Conservation (phyloP, 768 basidiomycete species). For the Cystobasidium onofrii region DNA sequence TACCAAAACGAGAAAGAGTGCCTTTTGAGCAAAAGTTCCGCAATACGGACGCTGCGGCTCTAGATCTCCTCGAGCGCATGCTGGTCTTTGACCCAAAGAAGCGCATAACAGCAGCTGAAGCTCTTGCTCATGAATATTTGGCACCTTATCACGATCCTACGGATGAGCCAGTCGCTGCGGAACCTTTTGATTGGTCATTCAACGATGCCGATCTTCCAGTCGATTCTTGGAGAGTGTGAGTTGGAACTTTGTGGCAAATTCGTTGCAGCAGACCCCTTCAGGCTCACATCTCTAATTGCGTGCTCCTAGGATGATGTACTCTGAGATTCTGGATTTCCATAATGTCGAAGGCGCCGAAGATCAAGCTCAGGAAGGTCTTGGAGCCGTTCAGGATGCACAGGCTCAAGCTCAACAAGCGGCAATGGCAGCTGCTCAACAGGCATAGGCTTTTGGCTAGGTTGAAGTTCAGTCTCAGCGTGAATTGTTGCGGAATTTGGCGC, state of each 20-base stretch:
- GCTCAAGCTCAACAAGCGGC: slow-evolving; percentile 16
- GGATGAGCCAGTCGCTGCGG: slow-evolving; percentile 85
- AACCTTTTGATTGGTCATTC: slow-evolving; percentile 98
- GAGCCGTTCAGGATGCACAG: slow-evolving; percentile 25
- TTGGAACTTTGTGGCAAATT: neutral
- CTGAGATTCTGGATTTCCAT: slow-evolving; percentile 64
- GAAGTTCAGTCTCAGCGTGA: too few species aligned
- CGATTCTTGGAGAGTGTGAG: slow-evolving; percentile 87
- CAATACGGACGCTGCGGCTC: slow-evolving; percentile 76
- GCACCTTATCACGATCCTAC: slow-evolving; percentile 96
- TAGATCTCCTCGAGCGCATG: slow-evolving; percentile 97
- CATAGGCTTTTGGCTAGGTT: neutral
- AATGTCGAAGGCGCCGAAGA: slow-evolving; percentile 34
- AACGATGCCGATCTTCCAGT: slow-evolving; percentile 98
- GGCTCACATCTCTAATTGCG: neutral
- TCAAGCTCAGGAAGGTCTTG: slow-evolving; percentile 30
- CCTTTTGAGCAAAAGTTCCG: slow-evolving; percentile 90
- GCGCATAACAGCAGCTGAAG: slow-evolving; percentile 85
- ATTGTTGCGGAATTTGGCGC: too few species aligned
- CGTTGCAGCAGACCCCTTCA: neutral
- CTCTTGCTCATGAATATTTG: slow-evolving; percentile 86
- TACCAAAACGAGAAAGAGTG: slow-evolving; percentile 90
- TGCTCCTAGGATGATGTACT: slow-evolving; percentile 78
- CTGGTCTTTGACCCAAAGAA: slow-evolving; percentile 96
- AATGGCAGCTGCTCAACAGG: slow-evolving; percentile 8